These are phyloP conservation scores for Pisolithus microcarpus DNA, from an alignment of 768 basidiomycete species.

Conservation along the genomic window DNA sequence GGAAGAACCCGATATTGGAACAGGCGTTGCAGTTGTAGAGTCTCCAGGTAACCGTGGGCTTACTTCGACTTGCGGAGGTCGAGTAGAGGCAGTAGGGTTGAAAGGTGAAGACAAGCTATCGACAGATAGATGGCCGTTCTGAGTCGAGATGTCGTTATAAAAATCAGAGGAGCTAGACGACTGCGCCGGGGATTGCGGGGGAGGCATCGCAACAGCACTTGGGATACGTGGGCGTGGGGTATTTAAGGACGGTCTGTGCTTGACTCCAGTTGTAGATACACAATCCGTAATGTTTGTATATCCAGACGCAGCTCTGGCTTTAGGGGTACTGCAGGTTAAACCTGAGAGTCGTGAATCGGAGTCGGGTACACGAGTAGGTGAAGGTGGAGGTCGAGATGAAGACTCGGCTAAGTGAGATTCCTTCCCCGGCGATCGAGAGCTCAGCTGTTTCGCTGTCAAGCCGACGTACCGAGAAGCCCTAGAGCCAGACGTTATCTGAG, in stretches of 20 bases:
- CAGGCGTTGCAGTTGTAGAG: slow-evolving; percentile 1
- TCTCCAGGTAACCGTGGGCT: slow-evolving; percentile 35
- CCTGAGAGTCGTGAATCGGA: slow-evolving; percentile 29
- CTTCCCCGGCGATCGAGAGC: slow-evolving; percentile 28
- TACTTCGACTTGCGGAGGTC: slow-evolving; percentile 44
- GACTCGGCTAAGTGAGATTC: slow-evolving; percentile 13
- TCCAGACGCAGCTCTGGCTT: slow-evolving; percentile 36
- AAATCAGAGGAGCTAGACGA: slow-evolving; percentile 31
- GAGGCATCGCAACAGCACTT: slow-evolving; percentile 75
- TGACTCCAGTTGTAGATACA: slow-evolving; percentile 17
- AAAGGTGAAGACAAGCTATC: slow-evolving; percentile 18
- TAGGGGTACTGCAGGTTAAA: slow-evolving; percentile 68
- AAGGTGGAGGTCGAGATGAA: slow-evolving; percentile 25
- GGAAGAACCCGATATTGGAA: slow-evolving; percentile 13
- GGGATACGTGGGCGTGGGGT: slow-evolving; percentile 64
- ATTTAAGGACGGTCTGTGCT: slow-evolving; percentile 28
- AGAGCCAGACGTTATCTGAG: slow-evolving; percentile 69
- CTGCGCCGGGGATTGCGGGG: slow-evolving; percentile 57
- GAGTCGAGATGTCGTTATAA: slow-evolving; percentile 21
- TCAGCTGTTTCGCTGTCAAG: slow-evolving; percentile 80
- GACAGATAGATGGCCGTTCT: slow-evolving; percentile 4
- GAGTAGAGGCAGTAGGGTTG: slow-evolving; percentile 35
- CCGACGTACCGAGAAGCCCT: slow-evolving; percentile 78
- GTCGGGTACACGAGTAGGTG: slow-evolving; percentile 31
- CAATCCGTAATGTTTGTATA: slow-evolving; percentile 7